Evolutionary conservation across 768 basidiomycete species (phyloP), one percentile per base, ranked within the genome.

Genomic region (Lentinula boryana): DNA sequence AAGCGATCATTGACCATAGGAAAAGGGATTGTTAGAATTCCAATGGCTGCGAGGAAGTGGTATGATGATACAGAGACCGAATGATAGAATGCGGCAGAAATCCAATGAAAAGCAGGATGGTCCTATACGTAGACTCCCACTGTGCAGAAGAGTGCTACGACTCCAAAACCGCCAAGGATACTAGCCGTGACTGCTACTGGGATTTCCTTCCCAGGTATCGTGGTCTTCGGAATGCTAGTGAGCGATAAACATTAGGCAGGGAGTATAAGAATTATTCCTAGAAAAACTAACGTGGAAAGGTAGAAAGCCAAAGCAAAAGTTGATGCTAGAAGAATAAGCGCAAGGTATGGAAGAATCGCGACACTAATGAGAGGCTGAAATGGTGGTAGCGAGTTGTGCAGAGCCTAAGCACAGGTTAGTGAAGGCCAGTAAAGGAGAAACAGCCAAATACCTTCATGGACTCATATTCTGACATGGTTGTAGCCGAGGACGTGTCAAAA

Each of bases 281-380:
- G 48, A 56, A 63, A 13, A 5, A 80, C 86, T 63, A 69, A 91
- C 87, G 86, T 96, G 63, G 94, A 88, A 73, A 92, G 93, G 77
- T 95, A 93, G 79, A 96, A 96, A 0, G 89, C 83, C 44, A 95
- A 84, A n/a, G 69, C 83, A 69, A 97, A 95, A 1, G 93, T 93
- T 16, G 84, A 75, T 1, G 83, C 68, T 48, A 96, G 81, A 63
- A 91, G 83, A 63, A 88, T 58, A 67, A 91, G 82, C 8, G 94
- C 89, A 66, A 95, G 75, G 69, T 80, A 85, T 2, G 92, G 90
- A 35, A 97, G 79, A 21, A 88, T 69, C 1, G 74, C 70, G 32
- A 86, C 83, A n/a, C 91, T 77, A 56, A 95, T 71, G 65, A 81
- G 71, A 18, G 94, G 92, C 2, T 78, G 62, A 74, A 94, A 96